Conservation (phyloP, 2,329 filamentous ascomycete genomes). For the Ambrosiella cleistominuta region DNA sequence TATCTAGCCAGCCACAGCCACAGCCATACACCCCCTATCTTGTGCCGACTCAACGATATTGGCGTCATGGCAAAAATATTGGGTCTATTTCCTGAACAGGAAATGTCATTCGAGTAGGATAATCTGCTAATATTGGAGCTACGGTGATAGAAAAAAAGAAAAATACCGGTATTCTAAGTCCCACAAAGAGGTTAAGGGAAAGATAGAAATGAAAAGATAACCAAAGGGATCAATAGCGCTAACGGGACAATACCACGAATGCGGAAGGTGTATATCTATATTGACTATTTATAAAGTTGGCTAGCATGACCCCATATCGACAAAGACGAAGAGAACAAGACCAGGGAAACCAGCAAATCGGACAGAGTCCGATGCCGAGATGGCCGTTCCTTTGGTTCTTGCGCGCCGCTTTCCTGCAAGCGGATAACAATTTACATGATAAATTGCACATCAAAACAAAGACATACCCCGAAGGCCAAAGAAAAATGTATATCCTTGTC, state of each 20-base stretch:
- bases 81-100: background rate
- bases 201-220: background rate
- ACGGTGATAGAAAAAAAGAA: background rate
- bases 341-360: background rate
- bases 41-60: background rate
- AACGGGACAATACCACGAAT: background rate
- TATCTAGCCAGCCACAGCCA: too few species aligned
- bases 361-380: background rate
- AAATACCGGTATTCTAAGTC: too few species aligned
- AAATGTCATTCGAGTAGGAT: background rate
- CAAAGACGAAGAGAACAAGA: background rate
- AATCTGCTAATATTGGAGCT: background rate
- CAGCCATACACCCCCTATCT: too few species aligned
- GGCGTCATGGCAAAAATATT: background rate
- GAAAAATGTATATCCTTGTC: background rate
- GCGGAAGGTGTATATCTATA: background rate
- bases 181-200: background rate
- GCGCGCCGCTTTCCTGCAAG: background rate
- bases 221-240: background rate
- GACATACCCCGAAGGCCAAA: background rate
- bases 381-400: background rate
- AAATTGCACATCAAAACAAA: background rate
- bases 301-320: background rate
- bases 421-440: background rate
- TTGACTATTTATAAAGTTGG: background rate